A percentile compares a stretch with the other conserved stretches of the same genome.
These are phyloP conservation scores for Obba rivulosa DNA, from an alignment of 768 basidiomycete species.

Conservation along the genomic window DNA sequence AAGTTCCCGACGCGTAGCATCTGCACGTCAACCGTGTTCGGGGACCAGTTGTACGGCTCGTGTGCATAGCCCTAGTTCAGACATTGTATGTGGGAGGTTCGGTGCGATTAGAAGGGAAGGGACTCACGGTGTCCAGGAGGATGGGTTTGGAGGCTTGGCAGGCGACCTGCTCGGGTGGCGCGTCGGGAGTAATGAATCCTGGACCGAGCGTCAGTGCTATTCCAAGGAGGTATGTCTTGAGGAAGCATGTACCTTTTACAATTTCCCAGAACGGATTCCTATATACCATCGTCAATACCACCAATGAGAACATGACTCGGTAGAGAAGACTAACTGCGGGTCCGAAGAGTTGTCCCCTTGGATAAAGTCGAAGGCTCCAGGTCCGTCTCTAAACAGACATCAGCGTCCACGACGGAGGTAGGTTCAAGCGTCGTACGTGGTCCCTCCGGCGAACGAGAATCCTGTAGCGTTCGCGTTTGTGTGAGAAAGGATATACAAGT, in stretches of 20 bases:
- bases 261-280: conserved; percentile 81
- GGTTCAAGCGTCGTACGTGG: conserved; percentile 41
- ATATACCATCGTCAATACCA: conserved; percentile 6
- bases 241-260: conserved; percentile 48
- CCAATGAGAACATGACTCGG: conserved; percentile 5
- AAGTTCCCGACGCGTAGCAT: conserved; percentile 74
- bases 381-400: conserved; percentile 53
- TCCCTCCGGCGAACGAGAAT: conserved; percentile 74
- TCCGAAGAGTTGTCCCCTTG: conserved; percentile 65
- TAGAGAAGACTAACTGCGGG: conserved; percentile 40
- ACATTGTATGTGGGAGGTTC: conserved; percentile 7
- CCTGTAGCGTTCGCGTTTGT: too few species aligned
- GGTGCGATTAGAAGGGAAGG: background rate
- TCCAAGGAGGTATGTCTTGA: conserved; percentile 1
- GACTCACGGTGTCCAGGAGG: conserved; percentile 61
- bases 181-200: conserved; percentile 63
- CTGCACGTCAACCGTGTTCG: conserved; percentile 69
- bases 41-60: conserved; percentile 69
- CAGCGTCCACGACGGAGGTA: background rate
- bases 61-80: conserved; percentile 54
- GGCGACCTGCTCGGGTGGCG: conserved; percentile 53
- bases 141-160: conserved; percentile 81
- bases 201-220: background rate
- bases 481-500: too few species aligned
- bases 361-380: conserved; percentile 72